These are phyloP conservation scores for Immersiporthe knoxdaviesiana DNA, from an alignment of 2,329 filamentous ascomycete genomes.

Conservation along the genomic window DNA sequence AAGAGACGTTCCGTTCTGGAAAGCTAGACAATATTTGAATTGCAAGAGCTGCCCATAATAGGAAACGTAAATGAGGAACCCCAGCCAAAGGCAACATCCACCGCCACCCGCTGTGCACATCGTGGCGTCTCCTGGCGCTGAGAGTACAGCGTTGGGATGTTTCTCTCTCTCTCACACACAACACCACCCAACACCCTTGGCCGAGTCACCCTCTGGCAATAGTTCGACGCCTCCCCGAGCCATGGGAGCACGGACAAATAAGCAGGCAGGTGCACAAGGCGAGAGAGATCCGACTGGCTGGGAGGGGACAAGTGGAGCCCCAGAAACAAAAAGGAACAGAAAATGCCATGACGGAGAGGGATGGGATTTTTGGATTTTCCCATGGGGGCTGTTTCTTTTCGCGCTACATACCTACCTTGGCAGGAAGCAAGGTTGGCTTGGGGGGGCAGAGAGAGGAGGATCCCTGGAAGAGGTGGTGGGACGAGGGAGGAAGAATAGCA, in stretches of 20 bases:
- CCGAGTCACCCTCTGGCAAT: background rate
- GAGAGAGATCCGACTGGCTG: constrained; percentile 5
- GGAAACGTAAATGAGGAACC: too few species aligned
- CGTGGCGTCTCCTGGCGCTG: background rate
- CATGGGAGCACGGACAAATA: background rate
- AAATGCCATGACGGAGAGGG: constrained; percentile 8
- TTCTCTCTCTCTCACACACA: background rate
- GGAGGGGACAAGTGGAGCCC: background rate
- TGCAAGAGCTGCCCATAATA: background rate
- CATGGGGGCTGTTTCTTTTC: background rate
- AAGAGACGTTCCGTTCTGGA: too few species aligned
- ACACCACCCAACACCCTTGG: background rate
- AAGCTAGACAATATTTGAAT: too few species aligned
- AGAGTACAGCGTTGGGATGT: background rate
- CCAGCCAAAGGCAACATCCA: background rate
- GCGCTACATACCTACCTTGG: background rate
- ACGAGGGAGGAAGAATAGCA: background rate
- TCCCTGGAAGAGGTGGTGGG: background rate
- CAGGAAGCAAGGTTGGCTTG: too few species aligned
- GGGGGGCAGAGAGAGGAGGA: background rate
- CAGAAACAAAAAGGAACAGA: background rate
- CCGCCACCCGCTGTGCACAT: too few species aligned
- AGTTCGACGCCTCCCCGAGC: background rate
- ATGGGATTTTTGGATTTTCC: constrained; percentile 10
- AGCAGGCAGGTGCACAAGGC: background rate